Base-by-base conservation (phyloP, 805 yeast genomes). In the Kuraishia hungarica region DNA sequence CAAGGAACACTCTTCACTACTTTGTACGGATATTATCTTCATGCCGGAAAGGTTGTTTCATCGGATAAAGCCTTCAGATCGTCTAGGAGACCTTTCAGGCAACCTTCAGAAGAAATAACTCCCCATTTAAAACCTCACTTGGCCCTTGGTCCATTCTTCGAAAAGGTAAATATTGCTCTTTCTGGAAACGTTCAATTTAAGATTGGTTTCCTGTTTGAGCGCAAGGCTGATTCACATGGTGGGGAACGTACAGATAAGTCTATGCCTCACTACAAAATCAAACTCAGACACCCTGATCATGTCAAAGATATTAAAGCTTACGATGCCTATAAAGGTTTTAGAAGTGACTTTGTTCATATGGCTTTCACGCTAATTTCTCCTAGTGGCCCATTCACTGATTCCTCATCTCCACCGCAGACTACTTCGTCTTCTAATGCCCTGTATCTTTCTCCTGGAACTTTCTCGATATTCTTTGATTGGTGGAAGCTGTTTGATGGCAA, bases 401-500 rank as follows among this genome's bases (percentile, higher is more conserved):
- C 62, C 6, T 54, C 58, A 6, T 51, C 46, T 17, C 39, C 50
- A 5, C 51, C 55, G 1, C 19, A 26, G 13, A 74, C 48, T 21
- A 39, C 59, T 19, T 54, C 52, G 2, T 67, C 82, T 11, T 83
- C 84, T 61, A 93, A 92, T 69, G 76, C 91, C 1, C 77, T 88
- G 50, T 96, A 92, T 65, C 70, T 93, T 53, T 77, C 91, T 2
- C 96, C 97, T 1, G 73, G 73, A 3, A 78, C 84, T 0, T 75
- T 93, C 60, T 65, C 71, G 7, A 87, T 83, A 57, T 91, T 94
- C 71, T 83, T 82, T 63, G 65, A 68, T 3, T 94, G 98, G 98
- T 92, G 97, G 96, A 70, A 71, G 39, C 78, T 88, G 60, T 93
- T 93, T 68, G 79, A 86, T n/a, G 86, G 93, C 24, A 84, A 86